phyloP scores from a whole-genome alignment of 495 filamentous ascomycete genomes.

The Xylaria cubensis region DNA sequence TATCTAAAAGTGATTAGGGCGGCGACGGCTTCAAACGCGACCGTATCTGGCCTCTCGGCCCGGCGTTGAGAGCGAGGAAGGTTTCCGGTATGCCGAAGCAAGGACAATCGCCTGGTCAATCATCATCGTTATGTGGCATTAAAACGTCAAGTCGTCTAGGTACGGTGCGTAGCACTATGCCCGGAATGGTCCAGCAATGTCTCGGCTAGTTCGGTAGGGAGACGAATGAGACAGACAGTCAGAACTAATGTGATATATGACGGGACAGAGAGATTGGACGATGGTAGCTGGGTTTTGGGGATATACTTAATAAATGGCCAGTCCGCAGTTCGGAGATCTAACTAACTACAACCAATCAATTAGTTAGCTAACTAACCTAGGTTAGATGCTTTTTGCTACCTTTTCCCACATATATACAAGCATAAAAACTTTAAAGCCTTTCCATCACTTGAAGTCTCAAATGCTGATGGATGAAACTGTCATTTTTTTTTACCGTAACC shows the following conservation, averaged over 20 bases:
- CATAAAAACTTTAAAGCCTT: not conserved
- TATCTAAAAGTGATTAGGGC: not conserved
- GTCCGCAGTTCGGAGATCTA: not conserved
- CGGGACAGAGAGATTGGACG: not conserved
- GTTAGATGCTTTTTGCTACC: not conserved
- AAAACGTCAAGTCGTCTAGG: not conserved
- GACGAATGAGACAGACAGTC: not conserved
- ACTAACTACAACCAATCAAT: not conserved
- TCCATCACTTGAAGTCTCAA: not conserved
- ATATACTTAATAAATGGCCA: not conserved
- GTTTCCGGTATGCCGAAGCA: not conserved
- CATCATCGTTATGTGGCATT: not conserved
- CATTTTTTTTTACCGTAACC: not conserved
- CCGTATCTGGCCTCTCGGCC: not conserved
- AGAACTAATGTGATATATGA: not conserved
- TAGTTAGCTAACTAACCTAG: not conserved
- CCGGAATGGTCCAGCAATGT: not conserved
- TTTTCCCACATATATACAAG: not conserved
- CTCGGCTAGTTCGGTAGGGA: not conserved
- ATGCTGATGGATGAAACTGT: not conserved
- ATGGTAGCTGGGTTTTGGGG: not conserved
- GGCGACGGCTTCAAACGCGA: not conserved
- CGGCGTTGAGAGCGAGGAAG: not conserved
- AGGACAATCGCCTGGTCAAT: not conserved
- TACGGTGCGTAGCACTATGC: not conserved